Base-by-base conservation (phyloP, 441 rosid species). In the Corymbia calophylla region DNA sequence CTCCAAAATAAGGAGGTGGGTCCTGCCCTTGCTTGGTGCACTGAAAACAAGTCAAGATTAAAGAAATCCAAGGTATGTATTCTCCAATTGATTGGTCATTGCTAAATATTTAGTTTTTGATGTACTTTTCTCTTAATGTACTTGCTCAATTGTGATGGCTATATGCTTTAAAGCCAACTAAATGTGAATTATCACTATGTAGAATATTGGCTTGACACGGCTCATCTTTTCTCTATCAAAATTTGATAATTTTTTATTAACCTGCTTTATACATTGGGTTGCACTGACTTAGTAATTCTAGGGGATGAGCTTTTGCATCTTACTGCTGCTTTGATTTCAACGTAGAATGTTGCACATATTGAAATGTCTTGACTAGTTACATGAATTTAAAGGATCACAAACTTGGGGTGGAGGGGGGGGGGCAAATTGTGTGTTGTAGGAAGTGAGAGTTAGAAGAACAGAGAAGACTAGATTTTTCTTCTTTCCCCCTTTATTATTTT, bases 21-120 rank as follows among this genome's bases (percentile, higher is more conserved):
- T 89, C 97, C 98, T 91, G 98, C 99, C 86, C 89, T 97, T 64
- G 93, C 96, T 70, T 97, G 99, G 99, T 97, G 99, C 91, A 93
- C 95, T 87, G 99, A 97, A 68, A 97, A 97, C 91, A 97, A 94
- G 91, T 93, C 97, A 47, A 93, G 97, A 93, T 93, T 97, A 96
- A 97, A 95, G 93, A 97, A 97, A 93, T 95, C 97, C 27, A 97
- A 96, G 98, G 99, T 97, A 90, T 70, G 86, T 85, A 85, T 31
- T 86, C 64, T 55, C 88, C 64, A 55, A 27, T 53, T 89, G 77
- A 47, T n/a, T 64, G 47, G 91, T 90, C 27, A 70, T 88, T 53
- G 39, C 51, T 44, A 44, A 6, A 77, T 77, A 23, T 25, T 35
- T 32, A 23, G 88, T 86, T 55, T 82, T 86, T 1, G 2, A 19